Evolutionary conservation across 768 basidiomycete species (phyloP).

Genomic region (Suillus luteus): DNA sequence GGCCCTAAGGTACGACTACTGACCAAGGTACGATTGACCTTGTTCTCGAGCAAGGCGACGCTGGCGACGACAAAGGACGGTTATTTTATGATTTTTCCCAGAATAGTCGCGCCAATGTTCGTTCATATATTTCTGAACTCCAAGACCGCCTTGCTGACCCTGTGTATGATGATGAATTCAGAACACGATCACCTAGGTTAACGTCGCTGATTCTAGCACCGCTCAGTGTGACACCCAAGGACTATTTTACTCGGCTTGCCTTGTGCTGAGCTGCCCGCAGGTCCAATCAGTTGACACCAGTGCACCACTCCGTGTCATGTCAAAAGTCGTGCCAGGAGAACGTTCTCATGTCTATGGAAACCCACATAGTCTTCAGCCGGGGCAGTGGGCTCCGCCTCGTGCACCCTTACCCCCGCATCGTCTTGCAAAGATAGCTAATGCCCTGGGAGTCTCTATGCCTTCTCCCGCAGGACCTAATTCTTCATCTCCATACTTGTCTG

Average conservation of each 20-base stretch:
- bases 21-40: not conserved
- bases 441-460: slow-evolving; percentile 78
- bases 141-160: not conserved
- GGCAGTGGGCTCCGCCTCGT: slow-evolving; percentile 63
- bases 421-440: slow-evolving; percentile 82
- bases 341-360: slow-evolving; percentile 17
- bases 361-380: slow-evolving; percentile 17
- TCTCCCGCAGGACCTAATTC: slow-evolving; percentile 49
- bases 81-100: not conserved
- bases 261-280: not conserved
- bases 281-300: not conserved
- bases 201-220: slow-evolving; percentile 2
- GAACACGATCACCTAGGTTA: not conserved
- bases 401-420: slow-evolving; percentile 74
- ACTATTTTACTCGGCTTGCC: not conserved
- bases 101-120: slow-evolving; percentile 3
- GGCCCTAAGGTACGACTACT: not conserved
- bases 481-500: slow-evolving; percentile 18
- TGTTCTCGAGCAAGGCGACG: not conserved
- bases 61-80: not conserved
- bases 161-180: not conserved
- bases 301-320: slow-evolving; percentile 5
- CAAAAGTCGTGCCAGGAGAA: slow-evolving; percentile 20
- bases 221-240: not conserved
- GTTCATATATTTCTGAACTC: slow-evolving; percentile 4